These are phyloP conservation scores for Coemansia sp. DNA, from an alignment of 192 early-diverging fungal genomes.

Conservation along the genomic window DNA sequence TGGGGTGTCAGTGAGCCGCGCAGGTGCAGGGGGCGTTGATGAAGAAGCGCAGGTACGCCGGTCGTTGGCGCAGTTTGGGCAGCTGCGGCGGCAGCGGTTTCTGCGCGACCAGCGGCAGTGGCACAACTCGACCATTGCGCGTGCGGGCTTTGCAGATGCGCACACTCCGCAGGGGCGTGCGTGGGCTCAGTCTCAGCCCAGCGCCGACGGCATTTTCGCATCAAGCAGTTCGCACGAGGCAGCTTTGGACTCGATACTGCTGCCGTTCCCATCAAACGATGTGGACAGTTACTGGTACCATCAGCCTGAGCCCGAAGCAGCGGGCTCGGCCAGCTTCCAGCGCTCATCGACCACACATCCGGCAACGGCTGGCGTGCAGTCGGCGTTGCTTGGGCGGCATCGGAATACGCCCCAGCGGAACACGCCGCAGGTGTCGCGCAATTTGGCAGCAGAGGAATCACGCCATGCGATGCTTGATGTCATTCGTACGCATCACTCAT, in stretches of 20 bases:
- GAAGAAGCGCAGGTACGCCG: constrained; percentile 6
- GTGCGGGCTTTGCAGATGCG: background rate
- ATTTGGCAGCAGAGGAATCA: constrained; percentile 18
- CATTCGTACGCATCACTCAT: constrained; percentile 14
- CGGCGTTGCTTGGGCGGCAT: background rate
- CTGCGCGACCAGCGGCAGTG: constrained; percentile 32
- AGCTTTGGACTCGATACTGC: constrained; percentile 1
- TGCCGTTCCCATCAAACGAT: constrained; percentile 45
- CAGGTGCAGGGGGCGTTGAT: background rate
- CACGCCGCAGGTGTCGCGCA: background rate
- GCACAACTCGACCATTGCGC: background rate
- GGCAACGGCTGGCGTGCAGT: background rate
- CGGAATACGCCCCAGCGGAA: background rate
- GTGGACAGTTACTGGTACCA: constrained; percentile 57
- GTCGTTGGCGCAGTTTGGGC: constrained; percentile 30
- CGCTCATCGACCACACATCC: constrained; percentile 7
- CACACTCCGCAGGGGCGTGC: background rate
- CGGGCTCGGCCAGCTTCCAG: background rate
- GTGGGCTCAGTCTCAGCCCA: constrained; percentile 1
- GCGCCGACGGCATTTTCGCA: background rate
- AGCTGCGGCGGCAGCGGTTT: constrained; percentile 31
- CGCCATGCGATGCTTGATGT: constrained; percentile 42
- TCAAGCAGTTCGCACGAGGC: background rate
- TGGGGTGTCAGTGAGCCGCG: background rate
- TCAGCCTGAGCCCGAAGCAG: constrained; percentile 20